These are phyloP conservation scores for Lagenaria siceraria DNA, from an alignment of 306 rosid genomes.

Conservation along the genomic window DNA sequence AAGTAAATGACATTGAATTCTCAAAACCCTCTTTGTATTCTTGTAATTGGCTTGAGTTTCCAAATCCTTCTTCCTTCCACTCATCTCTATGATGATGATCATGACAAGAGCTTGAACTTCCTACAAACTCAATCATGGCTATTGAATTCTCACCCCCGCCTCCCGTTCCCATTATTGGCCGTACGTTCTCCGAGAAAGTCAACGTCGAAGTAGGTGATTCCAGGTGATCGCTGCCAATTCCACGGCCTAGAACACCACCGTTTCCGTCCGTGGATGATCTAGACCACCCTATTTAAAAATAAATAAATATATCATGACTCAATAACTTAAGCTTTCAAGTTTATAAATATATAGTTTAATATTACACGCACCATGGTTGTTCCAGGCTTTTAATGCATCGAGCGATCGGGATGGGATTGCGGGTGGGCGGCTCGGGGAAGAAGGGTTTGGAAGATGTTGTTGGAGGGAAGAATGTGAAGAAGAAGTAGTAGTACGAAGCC, in stretches of 20 bases:
- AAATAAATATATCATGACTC: neutral
- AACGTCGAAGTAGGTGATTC: slow-evolving; percentile 86
- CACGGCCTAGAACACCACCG: slow-evolving; percentile 7
- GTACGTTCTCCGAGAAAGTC: slow-evolving; percentile 49
- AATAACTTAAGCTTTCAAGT: neutral
- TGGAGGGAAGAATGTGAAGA: slow-evolving; percentile 39
- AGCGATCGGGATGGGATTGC: neutral
- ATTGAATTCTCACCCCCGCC: slow-evolving; percentile 19
- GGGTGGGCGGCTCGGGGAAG: neutral
- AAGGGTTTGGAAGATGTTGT: slow-evolving; percentile 15
- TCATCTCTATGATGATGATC: neutral
- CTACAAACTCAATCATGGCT: slow-evolving; percentile 67
- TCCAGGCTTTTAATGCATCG: slow-evolving; percentile 17
- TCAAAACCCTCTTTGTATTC: slow-evolving; percentile 33
- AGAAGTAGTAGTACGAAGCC: slow-evolving; percentile 9
- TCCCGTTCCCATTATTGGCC: slow-evolving; percentile 20
- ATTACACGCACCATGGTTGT: slow-evolving; percentile 16
- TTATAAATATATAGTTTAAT: neutral
- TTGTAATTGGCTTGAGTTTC: slow-evolving; percentile 18
- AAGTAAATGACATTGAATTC: slow-evolving; percentile 31
- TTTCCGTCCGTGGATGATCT: slow-evolving; percentile 18
- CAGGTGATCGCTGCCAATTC: slow-evolving; percentile 23
- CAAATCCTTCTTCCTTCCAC: slow-evolving; percentile 47
- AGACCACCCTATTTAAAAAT: slow-evolving; percentile 19
- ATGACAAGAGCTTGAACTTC: slow-evolving; percentile 33